Conservation (phyloP, 2,329 filamentous ascomycete genomes). For the Botrytis pseudocinerea region DNA sequence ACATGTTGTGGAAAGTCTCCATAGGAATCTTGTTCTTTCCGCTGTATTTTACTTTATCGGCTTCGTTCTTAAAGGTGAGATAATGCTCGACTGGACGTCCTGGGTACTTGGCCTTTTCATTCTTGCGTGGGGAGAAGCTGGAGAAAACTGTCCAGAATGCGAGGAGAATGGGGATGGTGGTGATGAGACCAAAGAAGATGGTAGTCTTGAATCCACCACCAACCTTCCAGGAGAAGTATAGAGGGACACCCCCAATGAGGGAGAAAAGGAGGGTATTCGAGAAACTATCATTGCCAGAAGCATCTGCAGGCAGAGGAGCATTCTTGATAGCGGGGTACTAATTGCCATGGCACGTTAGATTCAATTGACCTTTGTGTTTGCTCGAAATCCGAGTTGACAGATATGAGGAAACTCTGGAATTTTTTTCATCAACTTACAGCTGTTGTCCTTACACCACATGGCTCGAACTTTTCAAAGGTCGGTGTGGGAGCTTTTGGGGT, state of each 20-base stretch:
- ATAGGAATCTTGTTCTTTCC: constrained; percentile 81
- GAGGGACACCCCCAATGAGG: constrained; percentile 69
- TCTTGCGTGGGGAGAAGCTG: constrained; percentile 80
- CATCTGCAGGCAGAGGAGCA: constrained; percentile 89
- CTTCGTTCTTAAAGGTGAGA: constrained; percentile 71
- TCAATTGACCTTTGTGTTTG: constrained; percentile 35
- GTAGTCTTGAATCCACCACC: constrained; percentile 84
- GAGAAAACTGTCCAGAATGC: constrained; percentile 82
- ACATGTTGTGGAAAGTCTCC: constrained; percentile 97
- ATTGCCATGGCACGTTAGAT: constrained; percentile 31
- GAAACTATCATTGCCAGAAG: constrained; percentile 80
- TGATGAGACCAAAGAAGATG: constrained; percentile 80
- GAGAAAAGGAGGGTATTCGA: constrained; percentile 76
- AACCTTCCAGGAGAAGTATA: constrained; percentile 79
- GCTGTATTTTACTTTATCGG: constrained; percentile 65
- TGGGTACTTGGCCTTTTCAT: constrained; percentile 85
- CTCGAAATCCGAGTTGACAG: not conserved
- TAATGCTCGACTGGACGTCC: constrained; percentile 90
- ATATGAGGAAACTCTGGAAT: constrained; percentile 15
- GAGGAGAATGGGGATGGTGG: constrained; percentile 75
- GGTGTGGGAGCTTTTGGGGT: constrained; percentile 54
- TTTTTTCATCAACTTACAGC: constrained; percentile 46
- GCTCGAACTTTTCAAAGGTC: constrained; percentile 53
- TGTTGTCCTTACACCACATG: constrained; percentile 57
- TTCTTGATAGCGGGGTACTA: constrained; percentile 91